These are phyloP conservation scores for Tetradesmus lagerheimii DNA, from an alignment of 139 green algal genomes.

Conservation along the genomic window DNA sequence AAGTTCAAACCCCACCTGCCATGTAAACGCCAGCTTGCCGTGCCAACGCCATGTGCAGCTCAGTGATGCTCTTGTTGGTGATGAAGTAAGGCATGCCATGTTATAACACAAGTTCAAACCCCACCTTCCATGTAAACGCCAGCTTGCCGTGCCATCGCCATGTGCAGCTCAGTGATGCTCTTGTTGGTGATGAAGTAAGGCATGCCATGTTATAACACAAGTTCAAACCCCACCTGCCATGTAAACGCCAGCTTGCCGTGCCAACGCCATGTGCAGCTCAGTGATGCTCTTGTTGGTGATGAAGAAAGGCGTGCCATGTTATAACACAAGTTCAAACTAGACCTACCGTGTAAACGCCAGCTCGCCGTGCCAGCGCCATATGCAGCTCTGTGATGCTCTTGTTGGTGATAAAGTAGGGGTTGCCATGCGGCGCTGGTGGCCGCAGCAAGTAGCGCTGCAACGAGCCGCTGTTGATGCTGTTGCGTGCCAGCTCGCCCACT, in stretches of 20 bases:
- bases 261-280: neutral
- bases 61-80: slow-evolving; percentile 30
- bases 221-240: neutral
- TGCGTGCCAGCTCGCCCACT: slow-evolving; percentile 59
- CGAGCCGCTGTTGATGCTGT: neutral
- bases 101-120: slow-evolving; percentile 19
- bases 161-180: slow-evolving; percentile 35
- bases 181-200: slow-evolving; percentile 44
- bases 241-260: neutral
- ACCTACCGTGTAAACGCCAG: slow-evolving; percentile 10
- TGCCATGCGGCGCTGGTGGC: neutral
- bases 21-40: slow-evolving; percentile 7
- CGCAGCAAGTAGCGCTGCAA: slow-evolving; percentile 23
- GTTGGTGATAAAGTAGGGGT: slow-evolving; percentile 41
- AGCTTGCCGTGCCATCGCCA: slow-evolving; percentile 54
- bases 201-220: neutral
- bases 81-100: slow-evolving; percentile 32
- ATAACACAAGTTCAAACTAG: neutral
- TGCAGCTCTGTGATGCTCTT: slow-evolving; percentile 45
- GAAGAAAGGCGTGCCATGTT: neutral
- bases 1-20: neutral
- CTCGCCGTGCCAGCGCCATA: slow-evolving; percentile 1
- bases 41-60: slow-evolving; percentile 36
- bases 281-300: neutral
- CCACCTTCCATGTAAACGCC: neutral